Conservation (phyloP, 148 eudicot species). For the Pouteria glomerata region DNA sequence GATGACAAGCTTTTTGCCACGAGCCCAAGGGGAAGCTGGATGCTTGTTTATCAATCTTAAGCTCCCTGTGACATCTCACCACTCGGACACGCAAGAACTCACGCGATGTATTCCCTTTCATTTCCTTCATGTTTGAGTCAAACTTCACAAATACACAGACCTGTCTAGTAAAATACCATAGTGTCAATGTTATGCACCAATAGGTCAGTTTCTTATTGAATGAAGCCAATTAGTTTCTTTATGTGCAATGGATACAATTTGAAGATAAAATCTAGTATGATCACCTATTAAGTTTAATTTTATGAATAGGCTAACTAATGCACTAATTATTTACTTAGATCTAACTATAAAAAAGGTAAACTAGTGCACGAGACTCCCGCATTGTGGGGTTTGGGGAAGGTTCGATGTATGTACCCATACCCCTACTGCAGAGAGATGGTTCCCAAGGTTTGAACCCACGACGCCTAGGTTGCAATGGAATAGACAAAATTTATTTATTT, state of each 20-base stretch:
- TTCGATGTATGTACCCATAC: too few relatives aligned
- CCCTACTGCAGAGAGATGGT: too few relatives aligned
- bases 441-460: too few relatives aligned
- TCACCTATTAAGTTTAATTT: not conserved
- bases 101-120: constrained; percentile 28
- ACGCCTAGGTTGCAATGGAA: too few relatives aligned
- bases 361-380: too few relatives aligned
- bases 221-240: not conserved
- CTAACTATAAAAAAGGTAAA: too few relatives aligned
- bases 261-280: not conserved
- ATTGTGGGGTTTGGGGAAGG: too few relatives aligned
- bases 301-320: not conserved
- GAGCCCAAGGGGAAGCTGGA: constrained; percentile 32
- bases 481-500: not conserved
- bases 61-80: constrained; percentile 65
- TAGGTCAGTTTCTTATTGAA: not conserved
- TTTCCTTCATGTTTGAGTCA: constrained; percentile 27
- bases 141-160: constrained; percentile 54
- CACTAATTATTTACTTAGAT: too few relatives aligned
- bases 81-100: constrained; percentile 58
- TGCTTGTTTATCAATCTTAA: constrained; percentile 52
- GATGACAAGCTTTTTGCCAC: constrained; percentile 69
- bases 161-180: constrained; percentile 32
- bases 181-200: constrained; percentile 1
- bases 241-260: not conserved